A percentile compares a stretch with the other conserved stretches of the same genome.
Evolutionary conservation across 768 basidiomycete species (phyloP).

Genomic region (Collybiopsis luxurians): DNA sequence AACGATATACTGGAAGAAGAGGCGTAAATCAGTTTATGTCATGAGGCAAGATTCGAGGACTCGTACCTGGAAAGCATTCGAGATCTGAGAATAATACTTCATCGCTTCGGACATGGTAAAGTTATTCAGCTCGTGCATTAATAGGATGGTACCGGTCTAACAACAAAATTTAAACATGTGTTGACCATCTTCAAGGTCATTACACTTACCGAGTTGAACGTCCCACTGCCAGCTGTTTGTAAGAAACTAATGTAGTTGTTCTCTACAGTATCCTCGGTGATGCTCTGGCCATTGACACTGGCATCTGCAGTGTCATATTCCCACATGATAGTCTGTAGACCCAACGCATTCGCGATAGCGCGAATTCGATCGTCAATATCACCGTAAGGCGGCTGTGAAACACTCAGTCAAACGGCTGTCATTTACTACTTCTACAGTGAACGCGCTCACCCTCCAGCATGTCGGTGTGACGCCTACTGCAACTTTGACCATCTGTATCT

Average conservation of each 20-base stretch:
- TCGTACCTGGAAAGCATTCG: slow-evolving; percentile 39
- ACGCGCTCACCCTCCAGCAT: slow-evolving; percentile 50
- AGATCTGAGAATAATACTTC: slow-evolving; percentile 44
- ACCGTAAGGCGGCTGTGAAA: slow-evolving; percentile 54
- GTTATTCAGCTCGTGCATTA: slow-evolving; percentile 58
- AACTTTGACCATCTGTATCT: slow-evolving; percentile 53
- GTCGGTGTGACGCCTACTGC: slow-evolving; percentile 54
- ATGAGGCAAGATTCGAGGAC: not conserved
- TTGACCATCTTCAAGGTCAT: not conserved
- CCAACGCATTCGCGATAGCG: slow-evolving; percentile 62
- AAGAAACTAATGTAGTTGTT: slow-evolving; percentile 56
- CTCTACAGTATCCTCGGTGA: slow-evolving; percentile 45
- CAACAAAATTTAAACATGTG: not conserved
- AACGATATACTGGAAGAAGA: slow-evolving; percentile 20
- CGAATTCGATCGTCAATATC: slow-evolving; percentile 80
- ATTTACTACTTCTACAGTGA: not conserved
- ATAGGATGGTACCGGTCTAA: slow-evolving; percentile 48
- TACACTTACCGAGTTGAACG: slow-evolving; percentile 33
- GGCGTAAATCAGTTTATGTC: too few relatives aligned
- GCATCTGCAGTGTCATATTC: slow-evolving; percentile 55
- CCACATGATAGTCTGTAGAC: slow-evolving; percentile 74
- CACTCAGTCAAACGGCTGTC: not conserved
- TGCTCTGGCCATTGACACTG: slow-evolving; percentile 21
- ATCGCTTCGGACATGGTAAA: slow-evolving; percentile 58
- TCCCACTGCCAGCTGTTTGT: slow-evolving; percentile 38